phyloP scores from a whole-genome alignment of 2,329 filamentous ascomycete genomes.

The Epichloe uncinata region DNA sequence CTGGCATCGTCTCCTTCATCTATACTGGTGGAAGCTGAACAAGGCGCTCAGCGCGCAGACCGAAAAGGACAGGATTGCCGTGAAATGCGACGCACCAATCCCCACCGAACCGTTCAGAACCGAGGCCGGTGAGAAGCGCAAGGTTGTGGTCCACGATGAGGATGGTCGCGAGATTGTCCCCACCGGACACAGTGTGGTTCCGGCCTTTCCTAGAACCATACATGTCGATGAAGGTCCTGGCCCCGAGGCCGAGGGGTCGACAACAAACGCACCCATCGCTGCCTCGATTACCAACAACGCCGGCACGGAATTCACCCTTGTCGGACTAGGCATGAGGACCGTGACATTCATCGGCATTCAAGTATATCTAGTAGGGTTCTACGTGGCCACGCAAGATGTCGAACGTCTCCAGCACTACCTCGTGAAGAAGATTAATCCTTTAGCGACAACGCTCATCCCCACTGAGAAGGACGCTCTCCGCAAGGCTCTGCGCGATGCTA shows the following conservation, averaged over 20 bases:
- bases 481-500: conserved; percentile 53
- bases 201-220: conserved; percentile 63
- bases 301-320: conserved; percentile 65
- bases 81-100: conserved; percentile 26
- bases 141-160: conserved; percentile 50
- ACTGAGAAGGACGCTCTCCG: conserved; percentile 67
- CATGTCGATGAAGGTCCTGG: conserved; percentile 36
- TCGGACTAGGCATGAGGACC: conserved; percentile 76
- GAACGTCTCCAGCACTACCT: conserved; percentile 66
- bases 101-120: conserved; percentile 33
- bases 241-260: conserved; percentile 1
- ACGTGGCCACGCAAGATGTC: conserved; percentile 75
- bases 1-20: conserved; percentile 34
- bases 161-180: conserved; percentile 61
- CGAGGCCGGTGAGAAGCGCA: conserved; percentile 37
- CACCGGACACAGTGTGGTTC: conserved; percentile 70
- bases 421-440: conserved; percentile 59
- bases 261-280: conserved; percentile 18
- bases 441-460: conserved; percentile 71
- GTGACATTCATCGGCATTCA: conserved; percentile 84
- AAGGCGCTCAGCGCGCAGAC: conserved; percentile 21
- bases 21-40: conserved; percentile 41
- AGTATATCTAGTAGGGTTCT: conserved; percentile 90
- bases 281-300: conserved; percentile 25
- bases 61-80: conserved; percentile 26